These are phyloP conservation scores for Pythium sukuiense DNA, from an alignment of 352 stramenopile species.

Conservation along the genomic window DNA sequence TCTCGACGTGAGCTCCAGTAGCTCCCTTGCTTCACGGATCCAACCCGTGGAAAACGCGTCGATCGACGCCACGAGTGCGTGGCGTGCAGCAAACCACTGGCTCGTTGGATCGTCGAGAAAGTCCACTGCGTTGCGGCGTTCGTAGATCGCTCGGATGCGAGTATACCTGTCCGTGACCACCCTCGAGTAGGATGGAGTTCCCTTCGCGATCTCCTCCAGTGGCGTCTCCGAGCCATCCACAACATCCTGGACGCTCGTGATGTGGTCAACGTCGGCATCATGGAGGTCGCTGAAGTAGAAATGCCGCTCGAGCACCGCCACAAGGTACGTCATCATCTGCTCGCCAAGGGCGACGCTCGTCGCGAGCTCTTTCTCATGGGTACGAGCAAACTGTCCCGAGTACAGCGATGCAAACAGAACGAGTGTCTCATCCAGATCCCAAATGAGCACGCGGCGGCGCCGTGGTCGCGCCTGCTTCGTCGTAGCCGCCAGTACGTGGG, in stretches of 20 bases:
- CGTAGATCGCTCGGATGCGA: conserved; percentile 79
- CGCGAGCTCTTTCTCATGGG: conserved; percentile 56
- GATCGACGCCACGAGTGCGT: conserved; percentile 69
- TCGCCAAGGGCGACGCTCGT: conserved; percentile 65
- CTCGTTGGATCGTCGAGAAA: conserved; percentile 65
- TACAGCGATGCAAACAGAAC: conserved; percentile 83
- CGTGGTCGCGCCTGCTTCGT: not conserved
- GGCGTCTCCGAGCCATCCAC: not conserved
- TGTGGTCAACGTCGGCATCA: conserved; percentile 70
- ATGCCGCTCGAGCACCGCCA: conserved; percentile 78
- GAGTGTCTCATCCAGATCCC: conserved; percentile 83
- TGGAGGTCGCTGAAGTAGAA: conserved; percentile 85
- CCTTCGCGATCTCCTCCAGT: not conserved
- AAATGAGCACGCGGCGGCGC: conserved; percentile 64
- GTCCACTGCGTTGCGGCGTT: conserved; percentile 56
- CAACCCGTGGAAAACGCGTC: conserved; percentile 72
- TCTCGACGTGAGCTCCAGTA: conserved; percentile 52
- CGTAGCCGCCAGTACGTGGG: conserved; percentile 1
- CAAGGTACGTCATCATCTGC: conserved; percentile 86
- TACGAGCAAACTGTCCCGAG: conserved; percentile 65
- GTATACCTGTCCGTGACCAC: conserved; percentile 42
- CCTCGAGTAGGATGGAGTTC: not conserved
- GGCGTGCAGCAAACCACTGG: conserved; percentile 68
- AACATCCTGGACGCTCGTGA: conserved; percentile 26
- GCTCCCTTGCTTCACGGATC: conserved; percentile 57